Conservation (phyloP, 2,329 filamentous ascomycete genomes). For the Cercospora citrullina region DNA sequence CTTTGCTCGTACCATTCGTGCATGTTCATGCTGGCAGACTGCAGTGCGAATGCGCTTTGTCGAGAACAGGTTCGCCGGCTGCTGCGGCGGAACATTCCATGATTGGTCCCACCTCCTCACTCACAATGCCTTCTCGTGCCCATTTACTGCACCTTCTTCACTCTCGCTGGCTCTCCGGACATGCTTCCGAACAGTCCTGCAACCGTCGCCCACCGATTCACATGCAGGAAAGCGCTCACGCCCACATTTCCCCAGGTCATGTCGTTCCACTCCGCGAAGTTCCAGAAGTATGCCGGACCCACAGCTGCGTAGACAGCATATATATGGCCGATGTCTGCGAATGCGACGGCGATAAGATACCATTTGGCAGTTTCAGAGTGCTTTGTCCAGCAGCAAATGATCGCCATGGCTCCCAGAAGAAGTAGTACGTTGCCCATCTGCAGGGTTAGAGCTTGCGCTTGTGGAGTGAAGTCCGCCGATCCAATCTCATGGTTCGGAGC, state of each 20-base stretch:
- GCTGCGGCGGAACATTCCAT: neutral
- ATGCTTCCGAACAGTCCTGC: conserved; percentile 20
- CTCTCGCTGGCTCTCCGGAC: neutral
- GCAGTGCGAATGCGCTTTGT: neutral
- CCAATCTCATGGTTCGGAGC: conserved; percentile 11
- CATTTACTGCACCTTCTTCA: neutral
- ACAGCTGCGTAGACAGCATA: conserved; percentile 23
- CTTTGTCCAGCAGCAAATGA: conserved; percentile 28
- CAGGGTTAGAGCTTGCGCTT: conserved; percentile 21
- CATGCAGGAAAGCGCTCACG: conserved; percentile 20
- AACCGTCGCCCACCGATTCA: conserved; percentile 21
- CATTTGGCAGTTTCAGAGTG: conserved; percentile 13
- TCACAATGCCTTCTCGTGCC: neutral
- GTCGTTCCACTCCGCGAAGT: conserved; percentile 22
- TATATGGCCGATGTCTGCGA: conserved; percentile 26
- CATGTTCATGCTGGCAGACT: neutral
- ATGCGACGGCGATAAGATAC: conserved; percentile 22
- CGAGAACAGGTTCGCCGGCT: neutral
- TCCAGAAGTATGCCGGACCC: conserved; percentile 19
- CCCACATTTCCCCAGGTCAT: conserved; percentile 26
- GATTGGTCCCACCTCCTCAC: neutral
- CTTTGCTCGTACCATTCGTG: neutral
- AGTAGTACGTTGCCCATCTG: conserved; percentile 24
- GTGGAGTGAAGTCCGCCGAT: conserved; percentile 13
- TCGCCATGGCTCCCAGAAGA: conserved; percentile 21